A percentile compares a stretch with the other conserved stretches of the same genome.
Conservation (phyloP, 2,329 filamentous ascomycete genomes). For the Tolypocladium cylindrosporum region DNA sequence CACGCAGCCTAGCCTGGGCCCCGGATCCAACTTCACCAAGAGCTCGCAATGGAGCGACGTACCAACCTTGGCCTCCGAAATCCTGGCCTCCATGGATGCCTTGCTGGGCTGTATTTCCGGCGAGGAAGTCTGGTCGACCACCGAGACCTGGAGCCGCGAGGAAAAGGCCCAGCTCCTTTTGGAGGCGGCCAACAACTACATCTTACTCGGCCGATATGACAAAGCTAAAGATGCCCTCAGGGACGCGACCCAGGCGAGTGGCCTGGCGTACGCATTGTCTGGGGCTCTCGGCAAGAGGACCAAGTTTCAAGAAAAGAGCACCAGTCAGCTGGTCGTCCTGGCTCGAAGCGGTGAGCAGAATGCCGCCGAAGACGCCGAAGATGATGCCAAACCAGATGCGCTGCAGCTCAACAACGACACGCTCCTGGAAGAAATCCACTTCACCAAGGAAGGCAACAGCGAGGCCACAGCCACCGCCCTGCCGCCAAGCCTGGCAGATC, state of each 20-base stretch:
- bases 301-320: slow-evolving; percentile 67
- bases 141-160: slow-evolving; percentile 29
- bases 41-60: slow-evolving; percentile 50
- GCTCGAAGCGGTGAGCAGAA: slow-evolving; percentile 56
- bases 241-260: slow-evolving; percentile 54
- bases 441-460: slow-evolving; percentile 45
- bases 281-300: slow-evolving; percentile 81
- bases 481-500: slow-evolving; percentile 47
- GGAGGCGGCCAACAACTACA: slow-evolving; percentile 74
- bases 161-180: slow-evolving; percentile 63
- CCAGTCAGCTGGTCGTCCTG: slow-evolving; percentile 83
- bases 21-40: slow-evolving; percentile 44
- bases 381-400: slow-evolving; percentile 46
- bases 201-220: slow-evolving; percentile 71
- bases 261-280: slow-evolving; percentile 72
- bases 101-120: slow-evolving; percentile 29
- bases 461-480: slow-evolving; percentile 32
- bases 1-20: slow-evolving; percentile 44
- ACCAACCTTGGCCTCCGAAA: slow-evolving; percentile 41
- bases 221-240: slow-evolving; percentile 64
- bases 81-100: slow-evolving; percentile 31
- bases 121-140: slow-evolving; percentile 25
- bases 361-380: slow-evolving; percentile 11
- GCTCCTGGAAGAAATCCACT: slow-evolving; percentile 76
- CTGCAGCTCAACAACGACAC: slow-evolving; percentile 87